Evolutionary conservation across 1,139 yeast genomes (phyloP), one percentile per base, ranked within the genome.

Genomic region (Debaryomyces robertsiae): DNA sequence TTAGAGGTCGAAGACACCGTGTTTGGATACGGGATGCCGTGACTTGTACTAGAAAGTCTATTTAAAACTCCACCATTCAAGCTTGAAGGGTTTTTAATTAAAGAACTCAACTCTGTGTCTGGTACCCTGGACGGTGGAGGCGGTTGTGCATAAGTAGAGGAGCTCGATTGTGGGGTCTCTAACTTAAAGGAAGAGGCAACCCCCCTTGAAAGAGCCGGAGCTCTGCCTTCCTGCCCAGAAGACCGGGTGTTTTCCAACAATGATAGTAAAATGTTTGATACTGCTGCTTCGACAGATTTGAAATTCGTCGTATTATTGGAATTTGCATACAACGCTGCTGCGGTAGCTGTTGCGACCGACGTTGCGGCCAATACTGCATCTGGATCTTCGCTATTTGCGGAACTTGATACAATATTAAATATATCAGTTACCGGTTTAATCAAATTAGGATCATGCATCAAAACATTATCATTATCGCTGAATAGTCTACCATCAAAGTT

Each of bases 291-390:
- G n/a, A 61, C 48, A 24, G 46, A 47, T 7, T 49, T 50, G 17
- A 44, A 42, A 24, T 57, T 58, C 14, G 43, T 50, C 3, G 31
- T 13, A 13, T 30, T 37, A 32, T 44, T 27, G 6, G 27, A 38
- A 27, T 18, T 33, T 6, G 63, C 60, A 41, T 64, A 69, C 1
- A 67, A 53, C 2, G 68, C 66, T 1, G 73, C 69, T 6, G 67
- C 60, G 0, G 71, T 60, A 0, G 73, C 68, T 3, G 66, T 55
- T 3, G 67, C 61, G 1, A 71, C 65, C 3, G 77, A 65, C 0
- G 77, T 65, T 0, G 79, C 72, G 2, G 69, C 49, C 32, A 75
- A 56, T 7, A 67, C 69, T 3, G 69, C 61, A 35, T 60, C 56
- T 3, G 73, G 63, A 34, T 64, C 73, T 41, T 63, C 73, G 37